Base-by-base conservation (phyloP, 2,329 filamentous ascomycete species). In the Tolypocladium amazonense region DNA sequence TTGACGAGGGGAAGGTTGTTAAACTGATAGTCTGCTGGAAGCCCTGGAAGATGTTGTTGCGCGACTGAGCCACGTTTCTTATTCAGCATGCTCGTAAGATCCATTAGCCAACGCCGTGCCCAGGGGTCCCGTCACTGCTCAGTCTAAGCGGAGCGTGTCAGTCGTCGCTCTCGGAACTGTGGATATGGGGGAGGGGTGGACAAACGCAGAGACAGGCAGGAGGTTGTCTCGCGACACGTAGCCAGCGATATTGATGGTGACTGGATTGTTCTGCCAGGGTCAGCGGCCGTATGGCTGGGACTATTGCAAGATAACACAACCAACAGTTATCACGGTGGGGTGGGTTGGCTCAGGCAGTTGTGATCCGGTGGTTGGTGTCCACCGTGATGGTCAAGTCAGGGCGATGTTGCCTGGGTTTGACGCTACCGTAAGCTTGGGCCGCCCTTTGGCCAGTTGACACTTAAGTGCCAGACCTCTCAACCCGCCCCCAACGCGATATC, bases 1-100 rank as follows among this genome's bases (percentile, higher is more conserved):
- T 75, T 75, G 61, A 73, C 66, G 62, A 72, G 67, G 59, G 68
- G 64, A 57, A 69, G 67, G 59, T 70, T 71, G 59, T 68, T 67
- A 38, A 63, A 66, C 56, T 67, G 64, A 45, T 71, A 71, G 60
- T 74, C 70, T 60, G 69, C 61, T 55, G 71, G 67, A 63, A 64
- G 65, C 60, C 67, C 70, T 50, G 68, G 63, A 56, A 74, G 67
- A 59, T 72, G 72, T 62, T 74, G 73, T 64, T 63, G 61, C 45
- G 60, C 41, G 56, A 73, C 63, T 58, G 70, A 66, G 66, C 70
- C 70, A 61, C 69, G 75, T 72, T 79, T 79, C 63, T 77, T 78
- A 70, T 81, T 81, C 67, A 81, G 70, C 73, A 81, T 78, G 69
- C 75, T 79, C 66, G 75, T 79, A 66, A 81, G 78, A 67, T 79